These are phyloP conservation scores for Phialophora tarda DNA, from an alignment of 2,329 filamentous ascomycete genomes.

Conservation along the genomic window DNA sequence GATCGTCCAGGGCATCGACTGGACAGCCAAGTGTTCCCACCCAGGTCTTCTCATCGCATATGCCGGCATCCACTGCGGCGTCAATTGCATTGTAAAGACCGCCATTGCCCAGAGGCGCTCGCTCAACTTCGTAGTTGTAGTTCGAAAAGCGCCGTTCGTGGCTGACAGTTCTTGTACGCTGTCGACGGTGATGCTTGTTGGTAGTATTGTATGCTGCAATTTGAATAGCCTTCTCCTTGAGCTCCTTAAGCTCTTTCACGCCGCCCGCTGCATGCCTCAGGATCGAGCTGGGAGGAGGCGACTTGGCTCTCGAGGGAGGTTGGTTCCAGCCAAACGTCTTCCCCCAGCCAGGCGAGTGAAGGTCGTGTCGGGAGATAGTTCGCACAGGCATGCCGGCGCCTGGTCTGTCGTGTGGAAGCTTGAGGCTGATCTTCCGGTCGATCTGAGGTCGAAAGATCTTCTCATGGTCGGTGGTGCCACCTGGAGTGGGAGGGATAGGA, in stretches of 20 bases:
- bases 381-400: slow-evolving; percentile 53
- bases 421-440: slow-evolving; percentile 32
- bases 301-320: slow-evolving; percentile 74
- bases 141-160: slow-evolving; percentile 74
- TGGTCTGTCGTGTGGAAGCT: slow-evolving; percentile 48
- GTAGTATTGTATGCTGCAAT: slow-evolving; percentile 14
- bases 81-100: slow-evolving; percentile 87
- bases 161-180: slow-evolving; percentile 54
- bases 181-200: slow-evolving; percentile 16
- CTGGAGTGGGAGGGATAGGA: slow-evolving; percentile 45
- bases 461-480: slow-evolving; percentile 51
- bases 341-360: slow-evolving; percentile 79
- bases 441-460: slow-evolving; percentile 46
- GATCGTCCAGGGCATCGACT: slow-evolving; percentile 78
- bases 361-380: slow-evolving; percentile 71
- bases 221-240: slow-evolving; percentile 29
- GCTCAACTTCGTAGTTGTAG: slow-evolving; percentile 82
- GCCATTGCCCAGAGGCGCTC: slow-evolving; percentile 88
- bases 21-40: slow-evolving; percentile 94
- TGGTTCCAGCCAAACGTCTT: slow-evolving; percentile 69
- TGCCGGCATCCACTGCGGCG: slow-evolving; percentile 72
- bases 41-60: slow-evolving; percentile 78
- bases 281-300: slow-evolving; percentile 76
- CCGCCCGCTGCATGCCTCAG: slow-evolving; percentile 62
- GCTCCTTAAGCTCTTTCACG: slow-evolving; percentile 13